Conservation (phyloP, 352 stramenopile genomes). For the Globisporangium heterothallicum region DNA sequence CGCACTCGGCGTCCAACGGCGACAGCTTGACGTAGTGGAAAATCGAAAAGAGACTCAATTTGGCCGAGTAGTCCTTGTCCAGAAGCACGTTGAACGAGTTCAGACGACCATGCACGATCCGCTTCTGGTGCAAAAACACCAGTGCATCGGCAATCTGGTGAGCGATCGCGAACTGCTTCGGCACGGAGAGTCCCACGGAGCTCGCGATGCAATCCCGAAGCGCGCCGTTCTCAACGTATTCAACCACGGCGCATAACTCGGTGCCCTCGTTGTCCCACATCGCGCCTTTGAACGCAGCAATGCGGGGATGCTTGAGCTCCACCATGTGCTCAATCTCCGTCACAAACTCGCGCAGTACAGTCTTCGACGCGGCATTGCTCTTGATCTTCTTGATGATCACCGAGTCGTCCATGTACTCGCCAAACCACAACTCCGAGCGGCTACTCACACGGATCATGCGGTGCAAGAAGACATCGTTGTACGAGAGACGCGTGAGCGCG, state of each 20-base stretch:
- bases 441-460: conserved; percentile 71
- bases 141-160: conserved; percentile 67
- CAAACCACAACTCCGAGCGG: conserved; percentile 70
- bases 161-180: conserved; percentile 65
- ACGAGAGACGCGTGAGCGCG: conserved; percentile 54
- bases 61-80: conserved; percentile 56
- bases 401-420: conserved; percentile 54
- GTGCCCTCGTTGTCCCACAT: conserved; percentile 70
- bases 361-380: conserved; percentile 55
- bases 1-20: conserved; percentile 58
- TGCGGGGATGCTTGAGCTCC: conserved; percentile 55
- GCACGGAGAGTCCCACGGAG: conserved; percentile 32
- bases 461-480: conserved; percentile 66
- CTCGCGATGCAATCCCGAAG: conserved; percentile 53
- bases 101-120: conserved; percentile 70
- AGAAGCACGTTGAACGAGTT: conserved; percentile 78
- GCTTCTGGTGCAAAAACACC: conserved; percentile 56
- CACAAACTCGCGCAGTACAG: conserved; percentile 64
- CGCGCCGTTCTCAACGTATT: conserved; percentile 59
- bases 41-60: conserved; percentile 72
- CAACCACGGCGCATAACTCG: conserved; percentile 69
- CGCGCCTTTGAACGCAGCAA: conserved; percentile 63
- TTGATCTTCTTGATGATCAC: conserved; percentile 85
- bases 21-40: conserved; percentile 77
- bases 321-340: conserved; percentile 81